Base-by-base conservation (phyloP, 208 protist genomes). In the Acanthamoeba sp. region DNA sequence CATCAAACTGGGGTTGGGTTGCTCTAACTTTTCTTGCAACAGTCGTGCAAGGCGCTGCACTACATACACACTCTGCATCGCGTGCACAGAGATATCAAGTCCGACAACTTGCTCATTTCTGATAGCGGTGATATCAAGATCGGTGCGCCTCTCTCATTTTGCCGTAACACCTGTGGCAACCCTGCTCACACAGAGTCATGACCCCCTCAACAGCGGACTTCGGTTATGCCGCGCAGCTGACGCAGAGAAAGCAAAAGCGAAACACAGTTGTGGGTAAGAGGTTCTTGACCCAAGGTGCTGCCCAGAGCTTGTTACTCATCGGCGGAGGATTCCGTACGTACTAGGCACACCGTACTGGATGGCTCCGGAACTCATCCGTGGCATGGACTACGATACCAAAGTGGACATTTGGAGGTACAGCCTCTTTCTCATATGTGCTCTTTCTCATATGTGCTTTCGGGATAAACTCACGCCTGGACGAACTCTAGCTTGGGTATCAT, bases 81-180 rank as follows among this genome's bases (percentile, higher is more conserved):
- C 42, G 97, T 98, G 38, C 97, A 98, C 82, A 42, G 97, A 36
- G 97, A 98, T 90, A 97, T 98, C 27, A 98, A 98, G 71, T 94
- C 88, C 16, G 97, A 98, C 87, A 98, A 98, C 85, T 82, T 98
- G 14, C 73, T 97, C 6, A 66, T 97, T 59, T 73, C 62, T 18
- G 18, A 34, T 1, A 52, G 62, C n/a, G 96, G 96, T 64, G 91
- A 94, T 16, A 91, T 97, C 36, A 97, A 97, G 64, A 55, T 92
- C 1, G 78, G 71, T 82, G 3, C 40, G 36, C 18, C 24, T 10
- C 24, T 9, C 24, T 71, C 32, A 3, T 20, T 14, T 36, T 71
- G 3, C n/a, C 32, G 14, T 64, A 16, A 64, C 57, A n/a, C 24
- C 57, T 64, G 16, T 64, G n/a, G 16, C 55, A 62, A 62, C 12